These are phyloP conservation scores for Chlorella variabilis DNA, from an alignment of 163 green algal species.

Conservation along the genomic window DNA sequence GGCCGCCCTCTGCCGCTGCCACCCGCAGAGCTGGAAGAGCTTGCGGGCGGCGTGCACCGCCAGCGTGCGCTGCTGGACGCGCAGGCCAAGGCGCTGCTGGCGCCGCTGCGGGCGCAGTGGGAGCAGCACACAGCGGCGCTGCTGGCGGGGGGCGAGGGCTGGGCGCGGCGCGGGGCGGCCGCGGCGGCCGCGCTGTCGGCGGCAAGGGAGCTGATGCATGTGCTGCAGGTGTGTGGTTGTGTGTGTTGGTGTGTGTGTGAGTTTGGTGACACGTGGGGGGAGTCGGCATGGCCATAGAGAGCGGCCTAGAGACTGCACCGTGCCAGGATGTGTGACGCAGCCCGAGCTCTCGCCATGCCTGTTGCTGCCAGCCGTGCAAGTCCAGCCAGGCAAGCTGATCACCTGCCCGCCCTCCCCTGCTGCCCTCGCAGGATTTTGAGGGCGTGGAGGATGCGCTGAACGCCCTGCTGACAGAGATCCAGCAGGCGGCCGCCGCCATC, in stretches of 20 bases:
- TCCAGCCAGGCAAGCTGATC: too few species aligned
- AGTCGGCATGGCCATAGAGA: too few species aligned
- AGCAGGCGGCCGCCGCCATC: slow-evolving; percentile 32
- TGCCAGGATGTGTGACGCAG: too few species aligned
- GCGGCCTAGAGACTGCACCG: too few species aligned
- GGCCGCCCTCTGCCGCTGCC: too few species aligned
- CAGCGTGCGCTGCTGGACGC: slow-evolving; percentile 63
- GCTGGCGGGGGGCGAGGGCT: slow-evolving; percentile 17
- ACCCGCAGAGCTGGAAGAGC: slow-evolving; percentile 3
- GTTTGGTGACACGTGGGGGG: too few species aligned
- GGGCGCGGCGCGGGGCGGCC: slow-evolving; percentile 29
- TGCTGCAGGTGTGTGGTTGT: slow-evolving; percentile 32
- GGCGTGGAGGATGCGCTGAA: slow-evolving; percentile 43
- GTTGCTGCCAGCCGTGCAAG: too few species aligned
- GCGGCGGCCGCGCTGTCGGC: slow-evolving; percentile 42
- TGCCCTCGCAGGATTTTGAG: slow-evolving; percentile 35
- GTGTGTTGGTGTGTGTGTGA: too few species aligned
- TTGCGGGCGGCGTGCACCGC: background rate
- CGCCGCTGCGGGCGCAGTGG: slow-evolving; percentile 50
- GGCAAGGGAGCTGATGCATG: slow-evolving; percentile 63
- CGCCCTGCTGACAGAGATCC: slow-evolving; percentile 56
- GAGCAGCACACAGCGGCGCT: slow-evolving; percentile 9
- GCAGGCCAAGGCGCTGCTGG: slow-evolving; percentile 48
- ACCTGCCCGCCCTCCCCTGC: background rate
- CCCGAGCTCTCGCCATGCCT: too few species aligned